These are phyloP conservation scores for Parietaria judaica DNA, from an alignment of 306 rosid genomes.

Conservation along the genomic window DNA sequence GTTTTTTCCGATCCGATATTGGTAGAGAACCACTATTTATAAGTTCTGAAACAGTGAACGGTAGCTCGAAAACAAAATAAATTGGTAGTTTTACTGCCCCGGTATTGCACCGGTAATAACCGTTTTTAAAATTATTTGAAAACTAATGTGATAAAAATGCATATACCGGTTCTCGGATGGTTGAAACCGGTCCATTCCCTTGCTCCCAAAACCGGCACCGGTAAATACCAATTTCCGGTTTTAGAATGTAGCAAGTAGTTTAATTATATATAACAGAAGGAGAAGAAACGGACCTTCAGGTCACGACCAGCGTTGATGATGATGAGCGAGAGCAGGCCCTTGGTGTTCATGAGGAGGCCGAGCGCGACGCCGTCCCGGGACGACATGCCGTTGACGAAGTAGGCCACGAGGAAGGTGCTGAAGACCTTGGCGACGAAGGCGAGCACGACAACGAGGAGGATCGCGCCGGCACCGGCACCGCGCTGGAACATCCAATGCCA, in stretches of 20 bases:
- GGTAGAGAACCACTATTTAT: too few species aligned
- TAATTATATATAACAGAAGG: not conserved
- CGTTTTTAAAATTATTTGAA: too few species aligned
- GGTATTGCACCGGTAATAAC: too few species aligned
- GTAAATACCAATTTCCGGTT: too few species aligned
- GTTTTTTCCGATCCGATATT: too few species aligned
- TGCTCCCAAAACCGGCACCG: too few species aligned
- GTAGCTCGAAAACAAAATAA: too few species aligned
- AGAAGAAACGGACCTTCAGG: conserved; percentile 11
- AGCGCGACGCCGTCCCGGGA: conserved; percentile 25
- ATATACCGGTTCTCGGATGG: too few species aligned
- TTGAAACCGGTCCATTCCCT: too few species aligned
- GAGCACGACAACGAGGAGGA: conserved; percentile 8
- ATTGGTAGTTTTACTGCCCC: too few species aligned
- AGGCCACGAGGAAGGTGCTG: conserved; percentile 23
- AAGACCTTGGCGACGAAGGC: conserved; percentile 22
- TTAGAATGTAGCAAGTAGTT: not conserved
- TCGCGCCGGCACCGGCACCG: not conserved
- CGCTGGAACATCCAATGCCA: not conserved
- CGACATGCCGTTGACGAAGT: conserved; percentile 22
- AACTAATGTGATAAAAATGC: too few species aligned
- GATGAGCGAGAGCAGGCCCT: conserved; percentile 28
- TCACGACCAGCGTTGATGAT: conserved; percentile 23
- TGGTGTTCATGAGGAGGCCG: conserved; percentile 38
- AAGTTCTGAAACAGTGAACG: too few species aligned